Evolutionary conservation across 129 eudicot genomes (phyloP).

Genomic region (Glebionis coronaria): DNA sequence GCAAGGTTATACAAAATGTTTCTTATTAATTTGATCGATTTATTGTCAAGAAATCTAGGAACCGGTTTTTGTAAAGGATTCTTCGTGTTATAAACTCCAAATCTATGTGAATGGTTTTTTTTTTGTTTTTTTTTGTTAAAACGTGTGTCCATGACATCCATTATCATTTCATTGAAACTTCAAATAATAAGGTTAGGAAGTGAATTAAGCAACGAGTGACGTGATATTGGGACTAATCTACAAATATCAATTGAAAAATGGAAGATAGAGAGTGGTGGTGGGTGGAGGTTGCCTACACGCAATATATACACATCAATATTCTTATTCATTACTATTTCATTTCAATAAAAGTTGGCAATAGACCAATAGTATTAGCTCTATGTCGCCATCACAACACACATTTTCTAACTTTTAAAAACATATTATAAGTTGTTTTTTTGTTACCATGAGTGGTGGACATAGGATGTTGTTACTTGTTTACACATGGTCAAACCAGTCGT

Average conservation of each 20-base stretch:
- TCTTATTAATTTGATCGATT: too few species aligned
- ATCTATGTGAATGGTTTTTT: too few species aligned
- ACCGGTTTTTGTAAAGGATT: too few species aligned
- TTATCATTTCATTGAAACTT: neutral
- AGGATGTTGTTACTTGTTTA: constrained; percentile 12
- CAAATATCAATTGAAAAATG: constrained; percentile 27
- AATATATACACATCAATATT: constrained; percentile 12
- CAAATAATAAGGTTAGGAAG: constrained; percentile 5
- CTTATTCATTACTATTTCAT: too few species aligned
- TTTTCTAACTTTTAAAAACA: neutral
- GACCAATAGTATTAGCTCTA: constrained; percentile 7
- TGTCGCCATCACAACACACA: constrained; percentile 5
- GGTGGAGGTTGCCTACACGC: constrained; percentile 42
- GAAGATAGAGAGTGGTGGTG: constrained; percentile 30
- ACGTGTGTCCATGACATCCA: neutral
- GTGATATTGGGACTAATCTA: constrained; percentile 20
- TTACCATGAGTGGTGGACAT: constrained; percentile 19
- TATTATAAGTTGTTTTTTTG: neutral
- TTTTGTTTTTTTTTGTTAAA: neutral
- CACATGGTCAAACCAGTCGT: too few species aligned
- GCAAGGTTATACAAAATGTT: too few species aligned
- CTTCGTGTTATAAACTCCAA: too few species aligned
- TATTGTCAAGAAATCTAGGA: too few species aligned
- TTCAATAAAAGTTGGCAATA: neutral
- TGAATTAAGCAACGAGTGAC: constrained; percentile 22